Percentiles rank a stretch among this genome's conserved stretches.
These are phyloP conservation scores for Fusarium miscanthi DNA, from an alignment of 2,329 filamentous ascomycete genomes.

Conservation along the genomic window DNA sequence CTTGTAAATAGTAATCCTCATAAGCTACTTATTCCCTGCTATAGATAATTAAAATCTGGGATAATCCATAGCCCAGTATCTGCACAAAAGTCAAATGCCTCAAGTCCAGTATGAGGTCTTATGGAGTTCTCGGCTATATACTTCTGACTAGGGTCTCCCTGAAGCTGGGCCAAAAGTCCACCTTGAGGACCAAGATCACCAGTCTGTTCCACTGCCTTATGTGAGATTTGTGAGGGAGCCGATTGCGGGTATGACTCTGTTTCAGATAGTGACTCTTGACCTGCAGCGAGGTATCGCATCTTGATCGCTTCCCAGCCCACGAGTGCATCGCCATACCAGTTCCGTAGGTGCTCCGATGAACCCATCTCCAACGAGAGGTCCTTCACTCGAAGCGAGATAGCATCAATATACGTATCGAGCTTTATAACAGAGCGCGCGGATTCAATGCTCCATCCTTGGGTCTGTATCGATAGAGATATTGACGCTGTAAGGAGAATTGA, in stretches of 20 bases:
- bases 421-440: background rate
- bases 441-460: background rate
- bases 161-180: background rate
- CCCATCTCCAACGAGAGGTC: background rate
- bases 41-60: background rate
- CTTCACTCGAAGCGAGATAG: background rate
- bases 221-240: background rate
- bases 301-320: background rate
- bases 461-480: background rate
- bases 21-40: rapidly evolving
- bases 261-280: background rate
- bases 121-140: background rate
- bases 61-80: background rate
- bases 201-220: background rate
- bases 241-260: background rate
- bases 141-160: background rate
- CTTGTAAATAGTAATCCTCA: too few species aligned
- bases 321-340: background rate
- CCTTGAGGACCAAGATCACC: background rate
- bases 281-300: background rate
- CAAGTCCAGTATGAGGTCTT: background rate
- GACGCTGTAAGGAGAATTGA: background rate
- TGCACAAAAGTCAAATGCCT: background rate
- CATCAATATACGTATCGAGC: background rate
- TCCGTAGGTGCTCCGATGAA: background rate